Percentiles rank a stretch among this genome's conserved stretches.
phyloP scores from a whole-genome alignment of 495 filamentous ascomycete genomes.

The Aspergillus kassunensis region DNA sequence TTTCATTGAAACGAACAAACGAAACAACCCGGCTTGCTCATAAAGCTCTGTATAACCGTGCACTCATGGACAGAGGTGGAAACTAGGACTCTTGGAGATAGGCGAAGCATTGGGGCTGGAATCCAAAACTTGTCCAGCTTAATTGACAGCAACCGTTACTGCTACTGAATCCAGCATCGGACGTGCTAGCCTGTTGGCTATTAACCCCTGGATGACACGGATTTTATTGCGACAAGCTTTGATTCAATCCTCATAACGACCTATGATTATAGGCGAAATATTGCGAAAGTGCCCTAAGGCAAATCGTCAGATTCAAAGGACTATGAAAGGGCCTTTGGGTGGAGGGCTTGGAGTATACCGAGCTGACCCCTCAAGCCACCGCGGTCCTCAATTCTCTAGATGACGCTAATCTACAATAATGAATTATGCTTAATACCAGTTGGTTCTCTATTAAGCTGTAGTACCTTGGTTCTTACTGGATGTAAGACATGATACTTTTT shows the following conservation, averaged over 20 bases:
- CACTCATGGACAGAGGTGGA: neutral
- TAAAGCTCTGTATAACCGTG: neutral
- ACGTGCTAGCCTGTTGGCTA: neutral
- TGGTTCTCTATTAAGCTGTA: too few relatives aligned
- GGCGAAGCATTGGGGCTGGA: neutral
- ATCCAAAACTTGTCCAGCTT: neutral
- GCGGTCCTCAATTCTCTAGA: slow-evolving; percentile 11
- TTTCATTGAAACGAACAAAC: neutral
- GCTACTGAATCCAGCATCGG: neutral
- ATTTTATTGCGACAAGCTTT: neutral
- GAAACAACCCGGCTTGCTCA: neutral
- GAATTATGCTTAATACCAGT: too few relatives aligned
- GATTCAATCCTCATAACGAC: neutral
- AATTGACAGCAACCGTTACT: neutral
- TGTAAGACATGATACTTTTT: neutral
- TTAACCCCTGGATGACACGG: neutral
- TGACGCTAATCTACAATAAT: too few relatives aligned
- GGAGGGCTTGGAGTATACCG: neutral
- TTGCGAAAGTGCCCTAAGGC: neutral
- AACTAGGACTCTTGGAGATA: neutral
- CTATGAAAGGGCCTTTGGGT: neutral
- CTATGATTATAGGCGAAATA: neutral
- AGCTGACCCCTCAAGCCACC: slow-evolving; percentile 14
- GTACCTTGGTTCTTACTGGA: neutral
- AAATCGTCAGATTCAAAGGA: neutral